Conservation (phyloP, 768 basidiomycete genomes). For the Hortiboletus campestris region DNA sequence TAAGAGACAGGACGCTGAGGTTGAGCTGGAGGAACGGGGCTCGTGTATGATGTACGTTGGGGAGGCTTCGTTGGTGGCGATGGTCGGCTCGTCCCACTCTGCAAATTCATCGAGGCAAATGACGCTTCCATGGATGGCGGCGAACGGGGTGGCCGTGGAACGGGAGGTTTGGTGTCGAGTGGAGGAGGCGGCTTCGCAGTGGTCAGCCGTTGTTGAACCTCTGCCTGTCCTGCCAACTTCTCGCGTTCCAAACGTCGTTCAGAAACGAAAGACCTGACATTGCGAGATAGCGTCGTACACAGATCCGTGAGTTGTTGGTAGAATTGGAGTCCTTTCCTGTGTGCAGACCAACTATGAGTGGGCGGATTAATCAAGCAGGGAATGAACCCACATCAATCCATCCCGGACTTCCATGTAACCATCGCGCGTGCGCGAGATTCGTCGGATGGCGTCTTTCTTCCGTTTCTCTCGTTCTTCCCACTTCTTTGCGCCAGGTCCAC, state of each 20-base stretch:
- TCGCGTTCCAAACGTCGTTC: constrained; percentile 71
- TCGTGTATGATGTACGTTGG: constrained; percentile 21
- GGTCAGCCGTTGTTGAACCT: constrained; percentile 65
- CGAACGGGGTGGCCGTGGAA: constrained; percentile 44
- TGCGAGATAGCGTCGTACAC: constrained; percentile 52
- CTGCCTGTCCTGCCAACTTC: constrained; percentile 61
- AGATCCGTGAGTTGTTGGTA: constrained; percentile 78
- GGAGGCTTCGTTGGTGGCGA: constrained; percentile 28
- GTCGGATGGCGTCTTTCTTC: constrained; percentile 69
- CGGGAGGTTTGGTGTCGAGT: constrained; percentile 48
- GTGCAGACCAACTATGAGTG: neutral
- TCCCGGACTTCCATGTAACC: constrained; percentile 84
- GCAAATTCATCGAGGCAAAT: constrained; percentile 58
- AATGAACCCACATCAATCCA: constrained; percentile 68
- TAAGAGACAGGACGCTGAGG: constrained; percentile 24
- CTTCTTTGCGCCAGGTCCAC: constrained; percentile 72
- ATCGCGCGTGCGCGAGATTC: constrained; percentile 76
- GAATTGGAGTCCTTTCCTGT: constrained; percentile 85
- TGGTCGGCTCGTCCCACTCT: constrained; percentile 25
- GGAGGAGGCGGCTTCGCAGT: constrained; percentile 36
- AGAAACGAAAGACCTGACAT: constrained; percentile 60
- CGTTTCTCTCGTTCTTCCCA: constrained; percentile 81
- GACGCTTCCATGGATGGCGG: constrained; percentile 46
- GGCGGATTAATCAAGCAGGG: neutral
- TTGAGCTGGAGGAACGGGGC: constrained; percentile 1